Evolutionary conservation across 139 green algal genomes (phyloP).

Genomic region (Axilococcus clingmanii): DNA sequence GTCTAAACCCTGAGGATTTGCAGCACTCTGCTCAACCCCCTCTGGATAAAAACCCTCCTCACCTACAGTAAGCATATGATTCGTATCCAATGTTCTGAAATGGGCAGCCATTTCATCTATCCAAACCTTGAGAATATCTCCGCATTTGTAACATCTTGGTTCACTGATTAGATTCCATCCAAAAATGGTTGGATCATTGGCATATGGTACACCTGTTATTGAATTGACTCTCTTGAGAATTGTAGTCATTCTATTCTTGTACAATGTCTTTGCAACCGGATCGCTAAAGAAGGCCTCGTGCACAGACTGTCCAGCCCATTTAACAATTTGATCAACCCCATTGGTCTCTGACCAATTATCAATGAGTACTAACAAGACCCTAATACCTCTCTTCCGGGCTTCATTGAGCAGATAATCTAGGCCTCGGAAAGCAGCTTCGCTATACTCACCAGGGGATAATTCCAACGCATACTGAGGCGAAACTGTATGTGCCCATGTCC

Average conservation of each 20-base stretch:
- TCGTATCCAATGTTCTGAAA: conserved; percentile 35
- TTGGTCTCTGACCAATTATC: conserved; percentile 35
- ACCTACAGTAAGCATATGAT: conserved; percentile 37
- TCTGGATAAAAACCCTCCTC: conserved; percentile 39
- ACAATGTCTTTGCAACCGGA: conserved; percentile 12
- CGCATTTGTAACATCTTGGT: conserved; percentile 22
- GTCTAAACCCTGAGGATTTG: conserved; percentile 11
- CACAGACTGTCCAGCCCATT: conserved; percentile 1
- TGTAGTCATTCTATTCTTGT: conserved; percentile 30
- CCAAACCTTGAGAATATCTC: conserved; percentile 18
- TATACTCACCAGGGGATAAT: conserved; percentile 32
- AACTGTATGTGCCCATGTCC: conserved; percentile 29
- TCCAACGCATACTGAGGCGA: conserved; percentile 29
- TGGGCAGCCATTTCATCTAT: conserved; percentile 39
- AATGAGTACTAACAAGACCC: conserved; percentile 28
- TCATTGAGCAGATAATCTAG: conserved; percentile 41
- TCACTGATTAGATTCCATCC: conserved; percentile 52
- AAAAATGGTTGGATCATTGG: conserved; percentile 59
- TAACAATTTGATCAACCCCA: conserved; percentile 10
- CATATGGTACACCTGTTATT: conserved; percentile 43
- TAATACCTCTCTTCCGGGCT: conserved; percentile 16
- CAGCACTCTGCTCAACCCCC: not conserved
- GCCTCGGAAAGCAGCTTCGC: conserved; percentile 31
- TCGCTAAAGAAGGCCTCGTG: conserved; percentile 33
- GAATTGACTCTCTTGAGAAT: conserved; percentile 44